Evolutionary conservation across 176 grass and related monocot species (phyloP), one percentile per base, ranked within the genome.

Genomic region (Lolium rigidum): DNA sequence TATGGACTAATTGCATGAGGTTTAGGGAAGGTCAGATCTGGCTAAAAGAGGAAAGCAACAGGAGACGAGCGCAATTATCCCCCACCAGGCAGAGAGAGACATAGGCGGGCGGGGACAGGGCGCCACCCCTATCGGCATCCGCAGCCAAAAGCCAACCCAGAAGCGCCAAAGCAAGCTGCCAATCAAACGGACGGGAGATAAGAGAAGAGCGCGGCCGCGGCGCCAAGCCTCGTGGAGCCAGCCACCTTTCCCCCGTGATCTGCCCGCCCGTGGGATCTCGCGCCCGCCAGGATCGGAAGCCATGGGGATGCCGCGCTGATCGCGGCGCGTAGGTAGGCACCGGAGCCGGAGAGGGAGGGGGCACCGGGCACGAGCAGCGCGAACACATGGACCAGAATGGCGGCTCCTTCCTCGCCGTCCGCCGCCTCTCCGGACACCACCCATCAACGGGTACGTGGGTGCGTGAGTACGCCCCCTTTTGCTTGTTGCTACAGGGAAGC

Each of bases 331-430:
- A 77, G 71, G 48, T 61, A 58, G 76, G 47, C 46, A 25, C 70
- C 43, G 44, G 6, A 6, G 86, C 15, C 26, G 39, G 56, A 25
- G 38, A 9, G 38, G n/a, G 9, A 44, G 50, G 69, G 55, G 6
- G 21, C 31, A 35, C 31, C 31, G 31, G 31, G 2, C 31, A 35
- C 31, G 7, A 56, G 25, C 57, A 0, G 38, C 35, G 76, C 65
- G 67, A 76, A 76, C 57, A 49, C 83, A 90, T 90, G 87, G 90
- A 92, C 47, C 90, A 83, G 48, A 88, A 85, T 60, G 87, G 85
- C 60, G 92, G 90, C 20, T 88, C 94, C 75, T 92, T 94, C 88
- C 70, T 92, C 77, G 90, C 90, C 90, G 86, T 88, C 25, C 92
- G 89, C 78, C 88, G 91, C 81, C 84, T 92, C 81, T 89, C 89